Evolutionary conservation across 1,284 basidiomycete genomes (phyloP).

Genomic region (Xerocomus amazonicus): DNA sequence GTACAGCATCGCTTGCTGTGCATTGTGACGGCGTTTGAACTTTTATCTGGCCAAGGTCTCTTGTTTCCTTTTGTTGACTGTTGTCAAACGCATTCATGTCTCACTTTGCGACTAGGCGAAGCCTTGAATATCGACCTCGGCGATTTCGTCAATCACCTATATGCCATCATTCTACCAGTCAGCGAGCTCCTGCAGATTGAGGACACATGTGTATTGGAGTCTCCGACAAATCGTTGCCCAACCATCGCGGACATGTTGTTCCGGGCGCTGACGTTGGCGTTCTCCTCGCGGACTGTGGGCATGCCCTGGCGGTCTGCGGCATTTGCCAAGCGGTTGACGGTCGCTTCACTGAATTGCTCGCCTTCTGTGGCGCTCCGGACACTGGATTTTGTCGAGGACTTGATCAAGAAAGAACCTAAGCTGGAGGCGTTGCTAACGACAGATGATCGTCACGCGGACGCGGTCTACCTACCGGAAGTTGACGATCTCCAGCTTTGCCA

Average conservation of each 20-base stretch:
- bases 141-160: conserved; percentile 83
- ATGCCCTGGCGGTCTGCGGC: conserved; percentile 82
- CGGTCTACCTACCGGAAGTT: conserved; percentile 76
- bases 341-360: conserved; percentile 78
- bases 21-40: conserved; percentile 94
- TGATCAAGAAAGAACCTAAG: conserved; percentile 76
- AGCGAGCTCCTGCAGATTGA: conserved; percentile 54
- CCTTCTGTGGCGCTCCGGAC: conserved; percentile 61
- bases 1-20: conserved; percentile 76
- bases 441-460: conserved; percentile 80
- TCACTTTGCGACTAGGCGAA: conserved; percentile 58
- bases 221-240: conserved; percentile 30
- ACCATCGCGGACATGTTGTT: conserved; percentile 78
- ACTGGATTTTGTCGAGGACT: conserved; percentile 66
- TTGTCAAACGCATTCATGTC: conserved; percentile 12
- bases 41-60: conserved; percentile 91
- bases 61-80: conserved; percentile 10
- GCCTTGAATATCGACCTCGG: conserved; percentile 92
- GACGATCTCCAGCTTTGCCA: conserved; percentile 84
- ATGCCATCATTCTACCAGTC: conserved; percentile 64
- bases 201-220: conserved; percentile 24
- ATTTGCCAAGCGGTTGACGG: conserved; percentile 87
- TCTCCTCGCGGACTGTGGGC: conserved; percentile 62
- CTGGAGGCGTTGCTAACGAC: conserved; percentile 83
- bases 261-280: conserved; percentile 76